Conservation (phyloP, 345 rosid genomes). For the Bretschneidera sinensis region DNA sequence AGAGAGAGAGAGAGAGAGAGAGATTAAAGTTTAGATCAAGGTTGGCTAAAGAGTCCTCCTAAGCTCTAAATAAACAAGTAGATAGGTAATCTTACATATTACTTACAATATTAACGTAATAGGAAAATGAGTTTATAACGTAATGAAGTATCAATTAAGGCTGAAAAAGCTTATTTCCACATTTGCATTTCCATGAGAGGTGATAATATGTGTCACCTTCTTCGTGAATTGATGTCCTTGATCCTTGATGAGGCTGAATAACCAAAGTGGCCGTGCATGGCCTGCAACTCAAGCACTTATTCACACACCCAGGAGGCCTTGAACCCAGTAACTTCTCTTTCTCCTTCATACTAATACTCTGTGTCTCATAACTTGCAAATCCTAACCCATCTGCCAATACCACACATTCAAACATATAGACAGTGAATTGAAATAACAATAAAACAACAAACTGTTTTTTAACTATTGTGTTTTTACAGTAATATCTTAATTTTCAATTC, state of each 20-base stretch:
- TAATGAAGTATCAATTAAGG: constrained; percentile 25
- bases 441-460: too few species aligned
- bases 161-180: constrained; percentile 34
- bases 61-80: too few species aligned
- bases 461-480: too few species aligned
- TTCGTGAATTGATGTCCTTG: background rate
- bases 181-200: constrained; percentile 47
- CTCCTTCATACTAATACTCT: background rate
- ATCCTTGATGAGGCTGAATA: constrained; percentile 18
- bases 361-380: background rate
- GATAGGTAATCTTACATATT: too few species aligned
- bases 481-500: too few species aligned
- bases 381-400: constrained; percentile 12
- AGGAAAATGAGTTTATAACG: too few species aligned
- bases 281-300: constrained; percentile 39
- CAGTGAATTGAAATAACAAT: too few species aligned
- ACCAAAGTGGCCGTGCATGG: constrained; percentile 40
- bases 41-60: too few species aligned
- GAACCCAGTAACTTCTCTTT: constrained; percentile 35
- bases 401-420: too few species aligned
- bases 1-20: too few species aligned
- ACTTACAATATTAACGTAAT: too few species aligned
- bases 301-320: constrained; percentile 33
- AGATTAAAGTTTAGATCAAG: too few species aligned
- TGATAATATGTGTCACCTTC: constrained; percentile 30